Percentiles rank a stretch among this genome's conserved stretches.
phyloP scores from a whole-genome alignment of 257 asterid genomes.

The Nicotiana sylvestris region DNA sequence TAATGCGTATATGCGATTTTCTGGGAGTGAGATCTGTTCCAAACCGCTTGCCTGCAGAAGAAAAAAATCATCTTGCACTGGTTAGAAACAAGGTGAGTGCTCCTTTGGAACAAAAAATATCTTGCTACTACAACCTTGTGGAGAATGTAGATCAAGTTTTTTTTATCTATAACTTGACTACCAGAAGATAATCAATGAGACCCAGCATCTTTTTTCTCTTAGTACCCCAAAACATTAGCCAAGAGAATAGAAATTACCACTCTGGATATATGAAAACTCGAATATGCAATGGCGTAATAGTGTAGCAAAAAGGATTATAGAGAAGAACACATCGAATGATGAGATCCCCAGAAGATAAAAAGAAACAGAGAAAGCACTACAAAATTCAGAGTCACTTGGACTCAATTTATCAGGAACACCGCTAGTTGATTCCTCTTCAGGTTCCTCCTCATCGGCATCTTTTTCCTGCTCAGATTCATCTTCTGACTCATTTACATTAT shows the following conservation, averaged over 20 bases:
- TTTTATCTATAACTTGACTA: too few species aligned
- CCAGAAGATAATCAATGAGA: too few species aligned
- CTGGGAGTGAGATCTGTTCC: conserved; percentile 44
- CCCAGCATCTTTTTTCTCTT: too few species aligned
- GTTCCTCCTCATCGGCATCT: too few species aligned
- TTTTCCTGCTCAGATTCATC: too few species aligned
- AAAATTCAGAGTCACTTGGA: not conserved
- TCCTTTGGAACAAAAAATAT: too few species aligned
- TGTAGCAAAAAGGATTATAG: not conserved
- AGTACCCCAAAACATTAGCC: too few species aligned
- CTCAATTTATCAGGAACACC: too few species aligned
- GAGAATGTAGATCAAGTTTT: too few species aligned
- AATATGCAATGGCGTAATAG: not conserved
- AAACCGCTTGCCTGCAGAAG: conserved; percentile 50
- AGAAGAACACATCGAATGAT: not conserved
- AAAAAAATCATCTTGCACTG: not conserved
- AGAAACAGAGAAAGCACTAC: not conserved
- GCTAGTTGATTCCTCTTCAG: conserved; percentile 17
- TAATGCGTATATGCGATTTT: conserved; percentile 47
- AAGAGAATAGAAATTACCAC: not conserved
- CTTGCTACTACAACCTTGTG: too few species aligned
- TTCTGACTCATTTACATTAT: too few species aligned
- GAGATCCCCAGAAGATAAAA: too few species aligned
- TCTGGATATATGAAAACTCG: not conserved
- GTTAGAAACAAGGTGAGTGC: not conserved